Conservation (phyloP, 2,329 filamentous ascomycete genomes). For the Gnomoniopsis smithogilvyi region DNA sequence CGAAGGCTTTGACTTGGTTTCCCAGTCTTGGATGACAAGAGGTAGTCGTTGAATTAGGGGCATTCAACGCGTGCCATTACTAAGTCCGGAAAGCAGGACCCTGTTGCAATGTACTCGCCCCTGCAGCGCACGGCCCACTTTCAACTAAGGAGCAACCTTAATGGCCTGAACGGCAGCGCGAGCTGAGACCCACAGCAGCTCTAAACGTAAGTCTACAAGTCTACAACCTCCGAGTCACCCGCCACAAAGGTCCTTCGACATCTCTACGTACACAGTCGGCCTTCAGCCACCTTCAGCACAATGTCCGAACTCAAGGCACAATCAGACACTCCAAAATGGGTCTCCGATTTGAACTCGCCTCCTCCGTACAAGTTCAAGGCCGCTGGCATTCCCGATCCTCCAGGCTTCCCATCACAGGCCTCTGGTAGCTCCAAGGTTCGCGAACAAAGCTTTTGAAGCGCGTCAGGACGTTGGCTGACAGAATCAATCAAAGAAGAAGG, state of each 20-base stretch:
- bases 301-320: conserved; percentile 26
- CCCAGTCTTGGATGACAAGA: background rate
- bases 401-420: conserved; percentile 67
- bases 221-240: background rate
- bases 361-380: conserved; percentile 62
- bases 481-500: conserved; percentile 41
- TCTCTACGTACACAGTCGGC: background rate
- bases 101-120: background rate
- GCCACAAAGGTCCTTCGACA: background rate
- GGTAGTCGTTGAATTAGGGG: background rate
- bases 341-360: conserved; percentile 71
- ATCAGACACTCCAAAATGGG: conserved; percentile 67
- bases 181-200: background rate
- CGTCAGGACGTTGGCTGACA: background rate
- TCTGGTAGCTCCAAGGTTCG: conserved; percentile 54
- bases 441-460: conserved; percentile 11
- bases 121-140: background rate
- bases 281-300: conserved; percentile 1
- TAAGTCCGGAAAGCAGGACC: background rate
- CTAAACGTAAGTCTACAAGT: background rate
- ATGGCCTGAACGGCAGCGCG: background rate
- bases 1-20: background rate
- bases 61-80: background rate
- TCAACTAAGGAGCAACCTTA: background rate
- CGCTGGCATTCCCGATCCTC: conserved; percentile 74